phyloP scores from a whole-genome alignment of 768 basidiomycete species.

The Trametopsis cervina region DNA sequence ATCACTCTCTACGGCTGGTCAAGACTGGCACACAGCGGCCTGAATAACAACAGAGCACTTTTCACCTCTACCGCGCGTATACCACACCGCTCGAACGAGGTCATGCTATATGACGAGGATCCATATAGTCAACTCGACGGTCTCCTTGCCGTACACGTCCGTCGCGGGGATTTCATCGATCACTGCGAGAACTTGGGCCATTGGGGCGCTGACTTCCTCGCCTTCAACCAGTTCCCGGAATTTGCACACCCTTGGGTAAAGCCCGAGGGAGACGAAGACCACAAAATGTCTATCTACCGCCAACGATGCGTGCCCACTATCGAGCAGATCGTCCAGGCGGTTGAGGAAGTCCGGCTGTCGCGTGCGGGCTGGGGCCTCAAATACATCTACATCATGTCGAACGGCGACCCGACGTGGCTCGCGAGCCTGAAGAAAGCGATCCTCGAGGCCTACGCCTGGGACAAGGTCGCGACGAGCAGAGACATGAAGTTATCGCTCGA shows the following conservation, averaged over 20 bases:
- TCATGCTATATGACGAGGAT: slow-evolving; percentile 4
- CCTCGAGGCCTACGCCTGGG: slow-evolving; percentile 27
- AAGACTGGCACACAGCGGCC: slow-evolving; percentile 39
- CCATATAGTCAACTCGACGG: slow-evolving; percentile 26
- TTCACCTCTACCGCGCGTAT: slow-evolving; percentile 7
- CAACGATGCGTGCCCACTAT: slow-evolving; percentile 36
- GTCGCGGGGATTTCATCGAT: slow-evolving; percentile 38
- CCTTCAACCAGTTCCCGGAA: slow-evolving; percentile 37
- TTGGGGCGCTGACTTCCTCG: slow-evolving; percentile 30
- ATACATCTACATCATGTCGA: slow-evolving; percentile 41
- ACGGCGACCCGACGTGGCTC: slow-evolving; percentile 35
- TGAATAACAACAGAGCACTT: slow-evolving; percentile 15
- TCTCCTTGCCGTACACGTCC: slow-evolving; percentile 41
- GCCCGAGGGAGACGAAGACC: slow-evolving; percentile 21
- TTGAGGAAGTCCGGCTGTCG: slow-evolving; percentile 25
- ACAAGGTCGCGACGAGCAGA: slow-evolving; percentile 29
- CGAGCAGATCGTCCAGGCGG: slow-evolving; percentile 33
- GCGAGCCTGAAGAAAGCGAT: slow-evolving; percentile 30
- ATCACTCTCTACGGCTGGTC: slow-evolving; percentile 47
- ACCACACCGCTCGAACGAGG: slow-evolving; percentile 2
- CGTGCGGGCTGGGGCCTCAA: slow-evolving; percentile 22
- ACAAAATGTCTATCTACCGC: slow-evolving; percentile 25
- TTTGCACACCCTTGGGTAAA: slow-evolving; percentile 31
- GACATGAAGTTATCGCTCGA: slow-evolving; percentile 36
- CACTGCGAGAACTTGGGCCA: slow-evolving; percentile 36